phyloP scores from a whole-genome alignment of 352 stramenopile genomes.

The Phytophthora vignae region DNA sequence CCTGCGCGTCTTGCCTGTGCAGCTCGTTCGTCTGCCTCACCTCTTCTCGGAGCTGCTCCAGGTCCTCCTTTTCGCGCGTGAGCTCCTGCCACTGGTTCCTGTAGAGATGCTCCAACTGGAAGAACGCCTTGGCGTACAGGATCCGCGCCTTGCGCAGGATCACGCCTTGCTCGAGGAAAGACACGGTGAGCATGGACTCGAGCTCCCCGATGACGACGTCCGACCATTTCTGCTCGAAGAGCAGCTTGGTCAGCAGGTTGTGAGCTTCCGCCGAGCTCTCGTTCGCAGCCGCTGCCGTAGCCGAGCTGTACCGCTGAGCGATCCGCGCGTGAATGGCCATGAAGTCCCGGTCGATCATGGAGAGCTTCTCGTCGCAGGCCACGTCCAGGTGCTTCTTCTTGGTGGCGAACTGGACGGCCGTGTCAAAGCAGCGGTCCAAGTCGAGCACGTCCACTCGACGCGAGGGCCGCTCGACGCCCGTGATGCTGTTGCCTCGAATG shows the following conservation, averaged over 20 bases:
- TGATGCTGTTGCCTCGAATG: conserved; percentile 51
- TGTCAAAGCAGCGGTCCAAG: conserved; percentile 74
- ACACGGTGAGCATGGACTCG: conserved; percentile 86
- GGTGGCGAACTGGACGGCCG: conserved; percentile 66
- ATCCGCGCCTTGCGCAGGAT: conserved; percentile 82
- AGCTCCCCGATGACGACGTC: conserved; percentile 90
- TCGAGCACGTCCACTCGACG: conserved; percentile 74
- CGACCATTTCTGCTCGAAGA: conserved; percentile 93
- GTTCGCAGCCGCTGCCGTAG: background rate
- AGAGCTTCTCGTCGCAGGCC: conserved; percentile 51
- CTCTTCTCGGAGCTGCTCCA: conserved; percentile 50
- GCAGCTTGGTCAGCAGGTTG: conserved; percentile 59
- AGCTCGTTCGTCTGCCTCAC: conserved; percentile 40
- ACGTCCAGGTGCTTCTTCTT: conserved; percentile 61
- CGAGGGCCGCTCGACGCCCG: conserved; percentile 65
- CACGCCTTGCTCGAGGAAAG: conserved; percentile 90
- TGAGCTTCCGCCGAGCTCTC: conserved; percentile 24
- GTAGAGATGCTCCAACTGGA: conserved; percentile 69
- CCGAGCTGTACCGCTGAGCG: conserved; percentile 36
- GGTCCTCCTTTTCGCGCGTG: conserved; percentile 37
- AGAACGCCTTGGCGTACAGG: conserved; percentile 85
- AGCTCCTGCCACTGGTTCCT: conserved; percentile 48
- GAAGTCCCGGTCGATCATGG: conserved; percentile 76
- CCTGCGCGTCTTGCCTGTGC: conserved; percentile 50
- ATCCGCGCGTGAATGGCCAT: conserved; percentile 64